Conservation (phyloP, 148 eudicot genomes). For the Chenopodium formosanum region DNA sequence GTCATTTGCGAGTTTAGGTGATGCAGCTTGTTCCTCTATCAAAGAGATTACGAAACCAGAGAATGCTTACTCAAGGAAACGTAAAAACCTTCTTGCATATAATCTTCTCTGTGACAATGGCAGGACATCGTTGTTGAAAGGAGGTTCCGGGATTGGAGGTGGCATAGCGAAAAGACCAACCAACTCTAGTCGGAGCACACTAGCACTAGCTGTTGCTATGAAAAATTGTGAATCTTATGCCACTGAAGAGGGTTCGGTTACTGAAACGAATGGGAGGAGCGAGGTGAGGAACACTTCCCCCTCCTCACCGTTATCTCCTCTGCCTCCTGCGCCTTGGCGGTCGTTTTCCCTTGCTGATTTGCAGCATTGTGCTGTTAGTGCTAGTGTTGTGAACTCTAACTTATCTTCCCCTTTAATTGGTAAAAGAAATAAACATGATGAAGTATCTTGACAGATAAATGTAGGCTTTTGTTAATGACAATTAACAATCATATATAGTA, state of each 20-base stretch:
- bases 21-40: constrained; percentile 41
- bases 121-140: constrained; percentile 23
- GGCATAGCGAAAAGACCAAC: constrained; percentile 49
- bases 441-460: constrained; percentile 19
- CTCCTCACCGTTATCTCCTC: constrained; percentile 20
- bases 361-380: constrained; percentile 43
- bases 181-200: constrained; percentile 29
- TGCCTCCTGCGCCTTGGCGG: constrained; percentile 36
- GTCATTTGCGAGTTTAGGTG: constrained; percentile 59
- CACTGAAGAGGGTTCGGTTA: constrained; percentile 17
- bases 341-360: constrained; percentile 67
- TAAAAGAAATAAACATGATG: constrained; percentile 31
- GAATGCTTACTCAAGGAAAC: constrained; percentile 55
- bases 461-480: constrained; percentile 14
- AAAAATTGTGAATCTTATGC: constrained; percentile 18
- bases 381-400: constrained; percentile 25
- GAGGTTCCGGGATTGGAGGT: constrained; percentile 38
- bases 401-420: constrained; percentile 26
- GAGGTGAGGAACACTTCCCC: neutral
- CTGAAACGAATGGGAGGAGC: neutral
- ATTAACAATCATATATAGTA: constrained; percentile 26
- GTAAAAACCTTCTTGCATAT: constrained; percentile 51
- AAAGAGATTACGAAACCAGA: constrained; percentile 65
- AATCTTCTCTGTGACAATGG: constrained; percentile 35
- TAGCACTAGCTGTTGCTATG: constrained; percentile 53